Conservation (phyloP, 2,329 filamentous ascomycete species). For the Trichoderma sp. region DNA sequence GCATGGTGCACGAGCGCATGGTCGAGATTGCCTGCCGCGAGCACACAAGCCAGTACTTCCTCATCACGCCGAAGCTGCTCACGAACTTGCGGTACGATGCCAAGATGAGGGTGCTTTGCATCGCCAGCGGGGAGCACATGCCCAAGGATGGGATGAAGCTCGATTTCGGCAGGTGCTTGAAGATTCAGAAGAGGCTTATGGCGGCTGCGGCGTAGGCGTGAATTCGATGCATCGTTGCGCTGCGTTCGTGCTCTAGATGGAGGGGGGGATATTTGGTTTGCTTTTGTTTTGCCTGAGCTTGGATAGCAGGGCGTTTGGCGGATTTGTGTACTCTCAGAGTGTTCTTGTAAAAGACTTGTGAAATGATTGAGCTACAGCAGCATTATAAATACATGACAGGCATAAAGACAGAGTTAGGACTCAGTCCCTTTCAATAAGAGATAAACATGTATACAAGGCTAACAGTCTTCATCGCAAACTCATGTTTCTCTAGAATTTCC, state of each 20-base stretch:
- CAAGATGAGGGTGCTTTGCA: constrained; percentile 91
- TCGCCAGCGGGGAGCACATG: constrained; percentile 81
- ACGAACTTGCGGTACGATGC: constrained; percentile 79
- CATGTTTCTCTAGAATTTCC: background rate
- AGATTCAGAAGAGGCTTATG: constrained; percentile 41
- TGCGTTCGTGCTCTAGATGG: background rate
- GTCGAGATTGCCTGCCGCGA: constrained; percentile 93
- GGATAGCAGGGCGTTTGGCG: background rate
- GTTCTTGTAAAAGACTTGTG: background rate
- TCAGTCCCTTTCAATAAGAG: too few relatives aligned
- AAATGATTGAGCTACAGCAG: background rate
- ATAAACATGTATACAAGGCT: background rate
- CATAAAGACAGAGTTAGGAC: background rate
- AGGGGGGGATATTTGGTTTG: background rate
- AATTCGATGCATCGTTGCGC: background rate
- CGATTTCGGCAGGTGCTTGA: constrained; percentile 47
- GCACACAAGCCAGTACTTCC: constrained; percentile 82
- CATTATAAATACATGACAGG: background rate
- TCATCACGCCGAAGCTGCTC: constrained; percentile 95
- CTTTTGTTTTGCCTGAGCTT: background rate
- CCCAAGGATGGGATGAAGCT: constrained; percentile 51
- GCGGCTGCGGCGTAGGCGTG: constrained; percentile 23
- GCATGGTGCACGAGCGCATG: constrained; percentile 97
- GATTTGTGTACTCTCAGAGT: background rate
- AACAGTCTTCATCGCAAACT: background rate